phyloP scores from a whole-genome alignment of 352 stramenopile genomes.

The Phytophthora citricola region DNA sequence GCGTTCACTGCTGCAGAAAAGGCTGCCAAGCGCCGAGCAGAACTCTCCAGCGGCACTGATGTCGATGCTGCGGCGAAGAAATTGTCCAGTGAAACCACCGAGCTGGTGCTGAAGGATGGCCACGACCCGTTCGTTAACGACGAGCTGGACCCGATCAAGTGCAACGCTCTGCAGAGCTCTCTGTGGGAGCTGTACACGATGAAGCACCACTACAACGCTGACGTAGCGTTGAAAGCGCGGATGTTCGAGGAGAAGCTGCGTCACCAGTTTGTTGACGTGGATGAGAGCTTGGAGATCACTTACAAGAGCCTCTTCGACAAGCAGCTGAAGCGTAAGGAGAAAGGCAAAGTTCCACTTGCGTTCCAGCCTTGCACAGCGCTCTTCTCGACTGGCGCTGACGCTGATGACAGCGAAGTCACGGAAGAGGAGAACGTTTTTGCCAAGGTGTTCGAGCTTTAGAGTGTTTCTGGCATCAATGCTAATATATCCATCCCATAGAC shows the following conservation, averaged over 20 bases:
- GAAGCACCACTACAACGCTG: conserved; percentile 95
- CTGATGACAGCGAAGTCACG: conserved; percentile 18
- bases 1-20: conserved; percentile 68
- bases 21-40: conserved; percentile 71
- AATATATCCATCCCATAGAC: conserved; percentile 50
- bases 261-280: conserved; percentile 76
- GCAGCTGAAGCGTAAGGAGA: conserved; percentile 87
- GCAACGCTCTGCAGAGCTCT: conserved; percentile 91
- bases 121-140: conserved; percentile 84
- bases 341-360: conserved; percentile 75
- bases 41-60: conserved; percentile 72
- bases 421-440: conserved; percentile 63
- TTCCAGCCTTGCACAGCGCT: conserved; percentile 70
- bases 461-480: conserved; percentile 24
- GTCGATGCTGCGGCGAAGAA: conserved; percentile 81
- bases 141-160: conserved; percentile 71
- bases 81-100: conserved; percentile 60
- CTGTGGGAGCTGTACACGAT: conserved; percentile 97
- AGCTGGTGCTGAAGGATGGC: conserved; percentile 77
- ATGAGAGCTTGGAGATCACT: conserved; percentile 75
- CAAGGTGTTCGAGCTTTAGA: conserved; percentile 79
- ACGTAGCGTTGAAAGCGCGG: conserved; percentile 91
- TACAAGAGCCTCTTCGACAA: conserved; percentile 86
- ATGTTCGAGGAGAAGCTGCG: conserved; percentile 91
- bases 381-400: conserved; percentile 39